Conservation (phyloP, 2,329 filamentous ascomycete species). For the Penicillium griseofulvum region DNA sequence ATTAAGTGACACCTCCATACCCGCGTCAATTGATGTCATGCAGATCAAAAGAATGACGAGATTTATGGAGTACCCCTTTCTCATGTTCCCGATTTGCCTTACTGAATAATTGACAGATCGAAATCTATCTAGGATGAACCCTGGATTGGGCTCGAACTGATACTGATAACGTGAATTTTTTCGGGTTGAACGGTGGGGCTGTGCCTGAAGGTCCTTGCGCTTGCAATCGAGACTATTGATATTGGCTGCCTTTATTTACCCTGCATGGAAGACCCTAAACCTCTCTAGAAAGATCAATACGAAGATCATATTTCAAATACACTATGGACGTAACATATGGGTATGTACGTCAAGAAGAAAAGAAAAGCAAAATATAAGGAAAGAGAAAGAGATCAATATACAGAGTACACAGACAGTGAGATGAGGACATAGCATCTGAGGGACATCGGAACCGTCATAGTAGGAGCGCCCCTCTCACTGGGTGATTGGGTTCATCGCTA, state of each 20-base stretch:
- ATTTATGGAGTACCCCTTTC: not conserved
- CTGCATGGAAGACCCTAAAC: conserved; percentile 1
- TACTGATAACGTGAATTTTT: not conserved
- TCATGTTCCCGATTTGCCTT: not conserved
- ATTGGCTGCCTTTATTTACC: conserved; percentile 2
- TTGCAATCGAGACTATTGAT: conserved; percentile 1
- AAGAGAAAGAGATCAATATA: not conserved
- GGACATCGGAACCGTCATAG: not conserved
- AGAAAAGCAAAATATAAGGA: not conserved
- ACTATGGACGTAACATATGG: not conserved
- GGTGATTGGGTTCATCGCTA: not conserved
- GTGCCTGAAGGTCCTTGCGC: not conserved
- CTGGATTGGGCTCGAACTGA: not conserved
- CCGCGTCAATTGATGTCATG: not conserved
- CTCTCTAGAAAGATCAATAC: not conserved
- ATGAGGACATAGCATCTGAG: not conserved
- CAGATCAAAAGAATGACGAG: not conserved
- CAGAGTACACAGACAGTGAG: not conserved
- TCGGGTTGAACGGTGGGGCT: not conserved
- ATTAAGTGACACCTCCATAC: not conserved
- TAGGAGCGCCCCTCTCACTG: not conserved
- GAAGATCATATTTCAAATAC: not conserved
- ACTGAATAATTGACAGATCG: conserved; percentile 2
- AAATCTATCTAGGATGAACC: not conserved
- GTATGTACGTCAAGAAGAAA: not conserved